Conservation (phyloP, 2,329 filamentous ascomycete genomes). For the Aureobasidium vineae region DNA sequence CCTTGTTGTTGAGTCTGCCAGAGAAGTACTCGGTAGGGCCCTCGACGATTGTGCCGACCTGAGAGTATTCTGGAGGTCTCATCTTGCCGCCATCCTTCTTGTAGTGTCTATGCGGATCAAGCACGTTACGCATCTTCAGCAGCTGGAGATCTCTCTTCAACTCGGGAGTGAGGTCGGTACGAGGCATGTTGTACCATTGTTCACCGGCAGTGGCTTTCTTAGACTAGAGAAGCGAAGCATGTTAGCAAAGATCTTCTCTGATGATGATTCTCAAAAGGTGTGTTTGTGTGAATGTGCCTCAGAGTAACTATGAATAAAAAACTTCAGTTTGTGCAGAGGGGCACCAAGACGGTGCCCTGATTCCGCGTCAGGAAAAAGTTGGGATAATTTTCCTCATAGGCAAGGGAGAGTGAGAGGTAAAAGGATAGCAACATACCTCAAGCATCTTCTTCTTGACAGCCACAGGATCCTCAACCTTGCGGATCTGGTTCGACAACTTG, state of each 20-base stretch:
- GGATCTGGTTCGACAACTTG: slow-evolving; percentile 49
- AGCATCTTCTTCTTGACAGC: slow-evolving; percentile 47
- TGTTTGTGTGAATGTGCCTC: slow-evolving; percentile 45
- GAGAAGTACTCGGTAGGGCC: slow-evolving; percentile 86
- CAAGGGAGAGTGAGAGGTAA: slow-evolving; percentile 26
- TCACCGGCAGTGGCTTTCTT: slow-evolving; percentile 69
- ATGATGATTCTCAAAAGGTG: slow-evolving; percentile 27
- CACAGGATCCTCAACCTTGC: slow-evolving; percentile 56
- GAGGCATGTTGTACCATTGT: slow-evolving; percentile 84
- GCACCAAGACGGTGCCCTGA: slow-evolving; percentile 75
- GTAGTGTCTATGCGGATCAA: slow-evolving; percentile 88
- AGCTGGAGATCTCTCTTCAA: slow-evolving; percentile 88
- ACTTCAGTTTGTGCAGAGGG: slow-evolving; percentile 67
- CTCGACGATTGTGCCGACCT: slow-evolving; percentile 84
- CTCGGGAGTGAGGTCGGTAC: slow-evolving; percentile 78
- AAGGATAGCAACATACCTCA: slow-evolving; percentile 52
- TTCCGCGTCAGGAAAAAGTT: slow-evolving; percentile 69
- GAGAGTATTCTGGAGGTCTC: slow-evolving; percentile 75
- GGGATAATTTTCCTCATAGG: slow-evolving; percentile 76
- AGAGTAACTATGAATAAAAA: slow-evolving; percentile 75
- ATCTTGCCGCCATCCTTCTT: slow-evolving; percentile 77
- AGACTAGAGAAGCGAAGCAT: slow-evolving; percentile 41
- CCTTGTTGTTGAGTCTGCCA: slow-evolving; percentile 76
- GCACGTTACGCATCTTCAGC: slow-evolving; percentile 80
- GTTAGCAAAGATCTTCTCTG: slow-evolving; percentile 32